phyloP scores from a whole-genome alignment of 139 green algal genomes.

The Picocystis salinarum region DNA sequence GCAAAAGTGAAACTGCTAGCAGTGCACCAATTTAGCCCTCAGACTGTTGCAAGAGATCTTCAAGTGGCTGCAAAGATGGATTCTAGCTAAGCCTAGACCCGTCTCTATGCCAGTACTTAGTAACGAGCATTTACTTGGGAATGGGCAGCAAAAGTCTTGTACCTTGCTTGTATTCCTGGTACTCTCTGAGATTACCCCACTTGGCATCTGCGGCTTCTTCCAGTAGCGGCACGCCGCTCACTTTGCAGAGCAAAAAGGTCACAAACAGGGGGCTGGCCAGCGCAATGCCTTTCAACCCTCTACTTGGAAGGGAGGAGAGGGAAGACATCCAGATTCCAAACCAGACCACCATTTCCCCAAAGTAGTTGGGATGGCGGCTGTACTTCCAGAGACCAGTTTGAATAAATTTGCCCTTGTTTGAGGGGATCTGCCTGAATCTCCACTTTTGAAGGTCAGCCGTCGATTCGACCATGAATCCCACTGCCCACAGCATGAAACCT shows the following conservation, averaged over 20 bases:
- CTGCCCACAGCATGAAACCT: conserved; percentile 28
- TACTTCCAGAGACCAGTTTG: conserved; percentile 48
- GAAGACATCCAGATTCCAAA: conserved; percentile 18
- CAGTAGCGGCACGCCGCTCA: conserved; percentile 47
- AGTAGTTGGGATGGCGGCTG: conserved; percentile 71
- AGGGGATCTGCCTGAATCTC: conserved; percentile 37
- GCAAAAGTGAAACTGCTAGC: too few species aligned
- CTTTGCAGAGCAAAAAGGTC: conserved; percentile 33
- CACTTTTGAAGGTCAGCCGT: conserved; percentile 59
- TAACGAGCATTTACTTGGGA: too few species aligned
- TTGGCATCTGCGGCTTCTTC: conserved; percentile 21
- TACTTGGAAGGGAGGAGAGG: neutral
- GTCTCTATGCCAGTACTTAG: too few species aligned
- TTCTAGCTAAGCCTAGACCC: too few species aligned
- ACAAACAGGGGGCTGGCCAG: conserved; percentile 38
- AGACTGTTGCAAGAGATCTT: too few species aligned
- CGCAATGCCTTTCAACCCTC: neutral
- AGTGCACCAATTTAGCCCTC: too few species aligned
- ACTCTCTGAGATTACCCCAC: conserved; percentile 33
- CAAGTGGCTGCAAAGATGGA: too few species aligned
- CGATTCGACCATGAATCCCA: conserved; percentile 35
- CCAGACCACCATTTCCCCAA: conserved; percentile 56
- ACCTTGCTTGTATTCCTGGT: conserved; percentile 27
- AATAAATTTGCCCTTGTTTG: conserved; percentile 62
- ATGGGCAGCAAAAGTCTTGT: conserved; percentile 37